phyloP scores from a whole-genome alignment of 2,329 filamentous ascomycete genomes.

The Fonsecaea pugnacius region DNA sequence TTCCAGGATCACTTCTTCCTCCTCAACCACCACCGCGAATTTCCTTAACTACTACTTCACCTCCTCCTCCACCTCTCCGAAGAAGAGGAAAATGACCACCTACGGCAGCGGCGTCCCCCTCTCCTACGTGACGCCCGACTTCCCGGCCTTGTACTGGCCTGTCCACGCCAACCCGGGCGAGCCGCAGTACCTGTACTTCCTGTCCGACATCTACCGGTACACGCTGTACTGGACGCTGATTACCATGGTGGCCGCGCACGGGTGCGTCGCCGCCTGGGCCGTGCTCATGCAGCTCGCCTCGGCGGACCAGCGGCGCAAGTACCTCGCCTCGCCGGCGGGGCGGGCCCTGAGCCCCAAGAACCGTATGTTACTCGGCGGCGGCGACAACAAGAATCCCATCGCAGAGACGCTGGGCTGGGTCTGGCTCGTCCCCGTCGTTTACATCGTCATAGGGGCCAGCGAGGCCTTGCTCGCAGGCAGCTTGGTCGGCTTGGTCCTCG shows the following conservation, averaged over 20 bases:
- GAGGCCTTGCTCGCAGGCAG: slow-evolving; percentile 81
- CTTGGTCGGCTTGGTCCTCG: slow-evolving; percentile 76
- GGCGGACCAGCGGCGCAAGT: slow-evolving; percentile 28
- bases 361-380: slow-evolving; percentile 33
- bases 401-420: slow-evolving; percentile 47
- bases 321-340: slow-evolving; percentile 28
- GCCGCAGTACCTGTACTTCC: slow-evolving; percentile 70
- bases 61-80: neutral
- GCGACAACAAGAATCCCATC: slow-evolving; percentile 22
- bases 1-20: too few species aligned
- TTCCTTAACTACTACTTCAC: too few species aligned
- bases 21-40: too few species aligned
- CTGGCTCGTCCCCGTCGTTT: slow-evolving; percentile 74
- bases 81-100: slow-evolving; percentile 22
- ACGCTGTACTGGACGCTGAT: slow-evolving; percentile 86
- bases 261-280: slow-evolving; percentile 72
- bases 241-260: slow-evolving; percentile 74
- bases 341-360: slow-evolving; percentile 32
- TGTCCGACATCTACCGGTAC: slow-evolving; percentile 82
- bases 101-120: slow-evolving; percentile 31
- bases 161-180: slow-evolving; percentile 61
- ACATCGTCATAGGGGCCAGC: slow-evolving; percentile 70
- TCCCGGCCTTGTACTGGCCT: slow-evolving; percentile 82
- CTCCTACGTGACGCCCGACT: slow-evolving; percentile 69
- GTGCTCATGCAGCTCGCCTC: slow-evolving; percentile 64